Conservation (phyloP, 2,329 filamentous ascomycete species). For the Pseudogymnoascus sp. region DNA sequence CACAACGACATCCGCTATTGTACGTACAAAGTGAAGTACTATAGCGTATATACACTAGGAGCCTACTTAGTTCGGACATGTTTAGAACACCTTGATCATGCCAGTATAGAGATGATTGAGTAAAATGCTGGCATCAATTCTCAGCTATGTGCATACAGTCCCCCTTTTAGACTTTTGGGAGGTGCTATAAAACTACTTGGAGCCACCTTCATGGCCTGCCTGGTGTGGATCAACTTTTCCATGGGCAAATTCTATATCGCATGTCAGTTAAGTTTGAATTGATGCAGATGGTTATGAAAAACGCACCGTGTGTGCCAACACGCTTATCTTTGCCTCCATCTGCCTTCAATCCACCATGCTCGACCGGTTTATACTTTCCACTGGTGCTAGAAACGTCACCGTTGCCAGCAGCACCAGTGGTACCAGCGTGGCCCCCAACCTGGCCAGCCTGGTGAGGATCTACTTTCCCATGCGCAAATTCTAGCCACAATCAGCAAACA, state of each 20-base stretch:
- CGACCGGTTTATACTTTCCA: constrained; percentile 14
- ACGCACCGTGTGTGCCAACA: constrained; percentile 26
- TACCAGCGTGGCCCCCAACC: constrained; percentile 26
- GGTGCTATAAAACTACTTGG: neutral
- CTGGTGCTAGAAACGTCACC: neutral
- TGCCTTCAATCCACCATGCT: constrained; percentile 32
- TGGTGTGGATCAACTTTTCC: constrained; percentile 36
- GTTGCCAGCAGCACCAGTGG: constrained; percentile 11
- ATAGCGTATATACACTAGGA: neutral
- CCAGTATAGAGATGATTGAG: neutral
- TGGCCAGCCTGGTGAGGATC: constrained; percentile 32
- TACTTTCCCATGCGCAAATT: constrained; percentile 32
- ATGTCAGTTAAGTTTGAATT: neutral
- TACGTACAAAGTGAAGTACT: neutral
- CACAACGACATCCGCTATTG: neutral
- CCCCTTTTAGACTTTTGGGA: neutral
- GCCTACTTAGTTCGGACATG: neutral
- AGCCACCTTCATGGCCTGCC: constrained; percentile 34
- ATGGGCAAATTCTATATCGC: constrained; percentile 30
- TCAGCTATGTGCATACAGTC: neutral
- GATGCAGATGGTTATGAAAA: neutral
- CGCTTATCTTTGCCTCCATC: constrained; percentile 31
- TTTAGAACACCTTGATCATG: neutral
- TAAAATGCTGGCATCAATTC: neutral
- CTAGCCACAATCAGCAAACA: neutral